These are phyloP conservation scores for Aspergillus sp. DNA, from an alignment of 2,329 filamentous ascomycete genomes.

Conservation along the genomic window DNA sequence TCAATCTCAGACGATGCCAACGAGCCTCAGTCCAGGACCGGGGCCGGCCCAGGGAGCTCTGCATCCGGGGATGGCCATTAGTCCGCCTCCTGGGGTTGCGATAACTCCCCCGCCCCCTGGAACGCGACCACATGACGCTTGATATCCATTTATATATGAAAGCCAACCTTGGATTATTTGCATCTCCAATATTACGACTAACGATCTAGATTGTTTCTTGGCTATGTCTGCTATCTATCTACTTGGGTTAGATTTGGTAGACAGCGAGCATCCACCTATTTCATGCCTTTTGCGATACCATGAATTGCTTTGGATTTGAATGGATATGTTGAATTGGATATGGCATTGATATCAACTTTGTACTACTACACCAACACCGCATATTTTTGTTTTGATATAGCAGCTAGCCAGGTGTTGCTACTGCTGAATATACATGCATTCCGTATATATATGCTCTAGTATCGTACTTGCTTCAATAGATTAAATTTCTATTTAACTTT, in stretches of 20 bases:
- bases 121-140: not conserved
- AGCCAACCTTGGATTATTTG: not conserved
- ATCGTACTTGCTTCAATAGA: not conserved
- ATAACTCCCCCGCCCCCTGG: not conserved
- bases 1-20: slow-evolving; percentile 19
- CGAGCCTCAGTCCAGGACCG: not conserved
- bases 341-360: slow-evolving; percentile 11
- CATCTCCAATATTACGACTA: not conserved
- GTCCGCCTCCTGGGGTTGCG: not conserved
- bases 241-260: not conserved
- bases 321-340: not conserved
- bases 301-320: not conserved
- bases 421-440: not conserved
- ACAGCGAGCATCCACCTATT: not conserved
- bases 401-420: not conserved
- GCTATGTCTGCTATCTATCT: not conserved
- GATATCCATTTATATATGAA: not conserved
- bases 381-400: not conserved
- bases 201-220: not conserved
- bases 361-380: not conserved
- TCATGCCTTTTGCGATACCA: not conserved
- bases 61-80: not conserved
- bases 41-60: not conserved
- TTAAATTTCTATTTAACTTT: too few relatives aligned
- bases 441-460: not conserved